Conservation (phyloP, 2,329 filamentous ascomycete genomes). For the Aspergillus pseudotamarii region DNA sequence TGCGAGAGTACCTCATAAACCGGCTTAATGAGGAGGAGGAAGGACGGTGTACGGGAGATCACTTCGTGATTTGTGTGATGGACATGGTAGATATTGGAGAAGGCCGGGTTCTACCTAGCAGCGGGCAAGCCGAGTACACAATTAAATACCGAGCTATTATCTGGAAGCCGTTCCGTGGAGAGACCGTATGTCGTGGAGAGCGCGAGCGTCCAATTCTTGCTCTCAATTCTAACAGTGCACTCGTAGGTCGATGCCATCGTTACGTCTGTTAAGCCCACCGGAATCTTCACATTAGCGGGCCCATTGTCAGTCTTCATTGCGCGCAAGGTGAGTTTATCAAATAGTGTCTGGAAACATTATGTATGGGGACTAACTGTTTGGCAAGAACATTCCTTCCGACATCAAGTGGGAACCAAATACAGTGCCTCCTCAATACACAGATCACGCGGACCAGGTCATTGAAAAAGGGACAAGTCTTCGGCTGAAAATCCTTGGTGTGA, state of each 20-base stretch:
- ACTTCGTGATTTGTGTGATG: slow-evolving; percentile 98
- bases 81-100: slow-evolving; percentile 94
- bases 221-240: slow-evolving; percentile 30
- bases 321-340: slow-evolving; percentile 67
- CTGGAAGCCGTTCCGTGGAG: slow-evolving; percentile 96
- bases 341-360: slow-evolving; percentile 3
- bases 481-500: slow-evolving; percentile 89
- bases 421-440: slow-evolving; percentile 94
- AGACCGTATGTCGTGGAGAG: slow-evolving; percentile 71
- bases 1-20: slow-evolving; percentile 86
- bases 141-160: slow-evolving; percentile 95
- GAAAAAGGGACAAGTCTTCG: slow-evolving; percentile 92
- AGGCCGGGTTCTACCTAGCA: slow-evolving; percentile 87
- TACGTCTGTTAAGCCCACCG: slow-evolving; percentile 85
- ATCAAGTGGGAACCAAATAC: slow-evolving; percentile 95
- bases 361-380: slow-evolving; percentile 19
- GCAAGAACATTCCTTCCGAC: slow-evolving; percentile 72
- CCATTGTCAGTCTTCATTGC: slow-evolving; percentile 54
- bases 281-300: slow-evolving; percentile 66
- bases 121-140: slow-evolving; percentile 89
- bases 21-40: slow-evolving; percentile 92
- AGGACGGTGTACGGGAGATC: slow-evolving; percentile 90
- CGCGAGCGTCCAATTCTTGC: not conserved
- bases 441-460: slow-evolving; percentile 91
- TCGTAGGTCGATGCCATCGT: slow-evolving; percentile 88